phyloP scores from a whole-genome alignment of 495 filamentous ascomycete genomes.

The Penicillium odoratum region DNA sequence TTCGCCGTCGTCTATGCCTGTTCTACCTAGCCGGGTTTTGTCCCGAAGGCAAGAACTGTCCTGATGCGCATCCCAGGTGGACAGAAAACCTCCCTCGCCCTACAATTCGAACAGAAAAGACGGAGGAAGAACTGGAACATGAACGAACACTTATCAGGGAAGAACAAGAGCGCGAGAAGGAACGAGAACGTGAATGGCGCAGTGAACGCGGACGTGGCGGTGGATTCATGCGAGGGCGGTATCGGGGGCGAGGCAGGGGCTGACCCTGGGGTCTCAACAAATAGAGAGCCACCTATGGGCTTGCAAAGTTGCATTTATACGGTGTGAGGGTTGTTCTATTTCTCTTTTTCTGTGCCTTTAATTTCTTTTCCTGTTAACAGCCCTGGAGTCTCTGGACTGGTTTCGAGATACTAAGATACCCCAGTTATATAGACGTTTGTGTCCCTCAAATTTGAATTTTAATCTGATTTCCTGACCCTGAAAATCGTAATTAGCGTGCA shows the following conservation, averaged over 20 bases:
- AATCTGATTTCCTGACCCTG: background rate
- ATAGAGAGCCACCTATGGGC: background rate
- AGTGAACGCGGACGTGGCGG: conserved; percentile 49
- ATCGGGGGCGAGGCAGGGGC: conserved; percentile 47
- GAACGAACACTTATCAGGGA: conserved; percentile 54
- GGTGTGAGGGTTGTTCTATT: conserved; percentile 4
- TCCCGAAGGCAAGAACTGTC: conserved; percentile 76
- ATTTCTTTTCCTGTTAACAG: conserved; percentile 7
- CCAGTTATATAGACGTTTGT: background rate
- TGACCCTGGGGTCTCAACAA: conserved; percentile 8
- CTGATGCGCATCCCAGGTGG: conserved; percentile 82
- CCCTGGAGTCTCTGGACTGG: background rate
- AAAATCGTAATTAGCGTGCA: background rate
- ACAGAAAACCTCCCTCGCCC: conserved; percentile 69
- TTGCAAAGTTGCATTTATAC: conserved; percentile 17
- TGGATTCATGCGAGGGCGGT: conserved; percentile 51
- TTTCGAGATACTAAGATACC: conserved; percentile 18
- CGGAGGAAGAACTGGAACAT: conserved; percentile 60
- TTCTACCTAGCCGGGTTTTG: conserved; percentile 95
- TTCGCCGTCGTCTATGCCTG: conserved; percentile 69
- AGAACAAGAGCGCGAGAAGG: conserved; percentile 54
- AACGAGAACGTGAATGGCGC: conserved; percentile 53
- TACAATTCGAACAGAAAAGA: conserved; percentile 60
- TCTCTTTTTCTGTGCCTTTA: conserved; percentile 7
- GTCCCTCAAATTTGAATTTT: background rate